phyloP scores from a whole-genome alignment of 352 stramenopile genomes.

The Phytophthora agathidicida region DNA sequence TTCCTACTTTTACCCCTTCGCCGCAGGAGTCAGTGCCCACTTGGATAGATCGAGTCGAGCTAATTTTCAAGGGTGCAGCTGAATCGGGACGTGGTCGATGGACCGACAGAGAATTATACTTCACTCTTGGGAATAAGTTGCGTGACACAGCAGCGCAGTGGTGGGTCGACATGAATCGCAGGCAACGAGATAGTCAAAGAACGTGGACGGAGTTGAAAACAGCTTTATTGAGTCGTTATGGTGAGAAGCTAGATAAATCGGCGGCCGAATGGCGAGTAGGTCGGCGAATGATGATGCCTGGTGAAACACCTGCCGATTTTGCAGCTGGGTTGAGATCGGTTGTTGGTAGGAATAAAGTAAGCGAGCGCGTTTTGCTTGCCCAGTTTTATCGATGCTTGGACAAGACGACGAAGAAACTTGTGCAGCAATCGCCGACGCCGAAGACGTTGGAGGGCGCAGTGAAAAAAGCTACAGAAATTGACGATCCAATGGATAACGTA shows the following conservation, averaged over 20 bases:
- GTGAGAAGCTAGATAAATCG: not conserved
- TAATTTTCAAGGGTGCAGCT: not conserved
- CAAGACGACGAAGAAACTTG: not conserved
- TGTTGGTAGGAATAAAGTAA: not conserved
- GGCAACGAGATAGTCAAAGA: not conserved
- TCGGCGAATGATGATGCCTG: not conserved
- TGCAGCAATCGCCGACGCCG: not conserved
- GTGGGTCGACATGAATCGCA: not conserved
- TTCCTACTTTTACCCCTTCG: not conserved
- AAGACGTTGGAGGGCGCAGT: not conserved
- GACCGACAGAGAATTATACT: not conserved
- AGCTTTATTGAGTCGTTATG: not conserved
- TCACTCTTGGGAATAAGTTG: not conserved
- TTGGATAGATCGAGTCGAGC: not conserved
- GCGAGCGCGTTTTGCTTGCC: not conserved
- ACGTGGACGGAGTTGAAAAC: not conserved
- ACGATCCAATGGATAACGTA: not conserved
- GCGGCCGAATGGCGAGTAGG: not conserved
- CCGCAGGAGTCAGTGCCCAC: not conserved
- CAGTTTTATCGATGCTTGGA: not conserved
- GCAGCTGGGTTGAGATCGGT: not conserved
- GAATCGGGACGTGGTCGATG: not conserved
- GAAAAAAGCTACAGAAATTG: not conserved
- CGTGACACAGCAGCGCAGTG: not conserved
- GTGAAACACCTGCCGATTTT: not conserved